Conservation (phyloP, 2,329 filamentous ascomycete genomes). For the Nemania serpens region DNA sequence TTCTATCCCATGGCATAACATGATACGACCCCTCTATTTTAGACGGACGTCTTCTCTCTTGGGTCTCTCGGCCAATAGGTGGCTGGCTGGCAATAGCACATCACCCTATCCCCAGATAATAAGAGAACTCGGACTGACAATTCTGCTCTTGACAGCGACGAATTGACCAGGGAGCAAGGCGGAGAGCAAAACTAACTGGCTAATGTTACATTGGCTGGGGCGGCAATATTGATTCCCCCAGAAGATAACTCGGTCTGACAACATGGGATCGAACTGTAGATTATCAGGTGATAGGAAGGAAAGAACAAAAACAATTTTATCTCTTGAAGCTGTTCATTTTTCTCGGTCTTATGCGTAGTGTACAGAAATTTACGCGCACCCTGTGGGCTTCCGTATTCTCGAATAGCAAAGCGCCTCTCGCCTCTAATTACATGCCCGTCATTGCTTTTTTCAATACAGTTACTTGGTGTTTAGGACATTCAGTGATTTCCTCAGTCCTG, state of each 20-base stretch:
- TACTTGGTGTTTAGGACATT: slow-evolving; percentile 2
- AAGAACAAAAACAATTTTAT: slow-evolving; percentile 1
- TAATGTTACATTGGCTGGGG: no score
- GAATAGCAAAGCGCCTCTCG: slow-evolving; percentile 28
- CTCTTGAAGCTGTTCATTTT: slow-evolving; percentile 27
- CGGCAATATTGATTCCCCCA: no score
- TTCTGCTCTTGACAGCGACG: slow-evolving; percentile 60
- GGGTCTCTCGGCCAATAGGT: no score
- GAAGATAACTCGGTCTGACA: no score
- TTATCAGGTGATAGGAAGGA: slow-evolving; percentile 11
- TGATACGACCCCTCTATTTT: no score
- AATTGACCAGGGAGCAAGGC: slow-evolving; percentile 73
- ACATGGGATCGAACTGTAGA: not conserved
- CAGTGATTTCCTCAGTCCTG: not conserved
- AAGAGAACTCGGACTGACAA: slow-evolving; percentile 11
- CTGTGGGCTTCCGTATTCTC: slow-evolving; percentile 28
- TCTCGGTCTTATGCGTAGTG: slow-evolving; percentile 33
- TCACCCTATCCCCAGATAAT: not conserved
- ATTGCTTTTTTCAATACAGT: slow-evolving; percentile 21
- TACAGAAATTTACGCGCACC: slow-evolving; percentile 27
- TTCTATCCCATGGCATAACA: not conserved
- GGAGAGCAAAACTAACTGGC: slow-evolving; percentile 64
- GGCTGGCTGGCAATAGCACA: not conserved
- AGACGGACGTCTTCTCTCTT: no score
- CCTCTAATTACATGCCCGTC: slow-evolving; percentile 25